Evolutionary conservation across 2,329 filamentous ascomycete species (phyloP).

Genomic region (Magnaporthales sp.): DNA sequence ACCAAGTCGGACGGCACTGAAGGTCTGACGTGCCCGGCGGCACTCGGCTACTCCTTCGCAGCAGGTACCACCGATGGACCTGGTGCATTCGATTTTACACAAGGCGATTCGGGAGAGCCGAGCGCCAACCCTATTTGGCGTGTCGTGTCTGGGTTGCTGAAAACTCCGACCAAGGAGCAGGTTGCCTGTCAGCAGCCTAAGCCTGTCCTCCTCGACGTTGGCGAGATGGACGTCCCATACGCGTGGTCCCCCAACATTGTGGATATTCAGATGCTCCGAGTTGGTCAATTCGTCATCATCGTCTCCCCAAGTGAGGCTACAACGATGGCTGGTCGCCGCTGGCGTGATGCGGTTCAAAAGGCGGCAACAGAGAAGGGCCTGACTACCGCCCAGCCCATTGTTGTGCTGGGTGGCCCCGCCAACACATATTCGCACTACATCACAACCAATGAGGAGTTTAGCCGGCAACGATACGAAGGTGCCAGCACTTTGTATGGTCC

Average conservation of each 20-base stretch:
- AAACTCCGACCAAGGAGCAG: constrained; percentile 60
- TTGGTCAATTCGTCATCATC: constrained; percentile 77
- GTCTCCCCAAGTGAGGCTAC: constrained; percentile 82
- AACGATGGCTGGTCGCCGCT: constrained; percentile 84
- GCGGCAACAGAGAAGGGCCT: constrained; percentile 35
- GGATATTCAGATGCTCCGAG: constrained; percentile 73
- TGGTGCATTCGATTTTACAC: constrained; percentile 85
- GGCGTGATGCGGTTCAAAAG: constrained; percentile 60
- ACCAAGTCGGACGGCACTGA: constrained; percentile 59
- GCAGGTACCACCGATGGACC: constrained; percentile 89
- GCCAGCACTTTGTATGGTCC: constrained; percentile 83
- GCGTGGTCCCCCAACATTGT: constrained; percentile 84
- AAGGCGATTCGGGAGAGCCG: constrained; percentile 64
- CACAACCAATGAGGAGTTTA: constrained; percentile 70
- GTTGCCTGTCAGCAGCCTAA: constrained; percentile 71
- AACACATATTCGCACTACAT: constrained; percentile 88
- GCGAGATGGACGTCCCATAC: constrained; percentile 66
- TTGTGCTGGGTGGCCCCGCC: constrained; percentile 79
- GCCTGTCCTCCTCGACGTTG: constrained; percentile 78
- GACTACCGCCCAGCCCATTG: constrained; percentile 48
- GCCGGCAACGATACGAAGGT: constrained; percentile 86
- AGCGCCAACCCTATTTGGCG: constrained; percentile 70
- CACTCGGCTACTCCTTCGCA: constrained; percentile 85
- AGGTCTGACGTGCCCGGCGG: constrained; percentile 73
- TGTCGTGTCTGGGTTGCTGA: constrained; percentile 61